Base-by-base conservation (phyloP, 371 early-diverging fungal genomes). In the Actinomortierella ambigua region DNA sequence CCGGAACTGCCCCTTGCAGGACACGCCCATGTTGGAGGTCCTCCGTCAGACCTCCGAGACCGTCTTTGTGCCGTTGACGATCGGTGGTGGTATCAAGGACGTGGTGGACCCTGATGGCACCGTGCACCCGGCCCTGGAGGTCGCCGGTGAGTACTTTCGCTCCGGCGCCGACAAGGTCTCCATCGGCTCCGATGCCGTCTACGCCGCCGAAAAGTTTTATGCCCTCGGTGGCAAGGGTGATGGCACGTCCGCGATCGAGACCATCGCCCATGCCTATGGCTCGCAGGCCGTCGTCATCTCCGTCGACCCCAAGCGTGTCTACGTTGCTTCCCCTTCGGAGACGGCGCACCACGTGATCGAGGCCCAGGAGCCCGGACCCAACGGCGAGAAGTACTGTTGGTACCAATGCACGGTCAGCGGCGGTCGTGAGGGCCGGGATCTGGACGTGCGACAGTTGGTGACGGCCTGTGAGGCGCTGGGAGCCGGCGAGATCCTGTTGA, bases 141-240 rank as follows among this genome's bases (percentile, higher is more conserved):
- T 98, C 14, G 99, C 97, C 4, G 96, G 95, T 28, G 93, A 89
- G 73, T 98, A 98, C 77, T 98, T 98, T 82, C 85, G 96, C n/a
- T 94, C 95, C 18, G 99, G 99, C 18, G 99, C 99, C 2, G 99
- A 98, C 80, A 98, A 98, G 79, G 95, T 98, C 13, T 96, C 96
- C 13, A 97, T 98, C 67, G 98, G 98, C 20, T 90, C 92, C 51
- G 98, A 98, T 78, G 98, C 98, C n/a, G 98, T 98, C 4, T 95
- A 93, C 70, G 93, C 95, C 3, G 95, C 95, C 8, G 97, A 98
- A 71, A 86, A 84, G 50, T 94, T 87, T 63, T 86, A 73, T 39
- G 83, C 82, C 13, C 82, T 78, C 8, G 83, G 82, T 13, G 57
- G 66, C 2, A 56, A 77, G 20, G 80, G 78, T 7, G 85, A 85